Percentiles rank a stretch among this genome's conserved stretches.
Evolutionary conservation across 331 rosid genomes (phyloP).

Genomic region (Rhamnella rubrinervis): DNA sequence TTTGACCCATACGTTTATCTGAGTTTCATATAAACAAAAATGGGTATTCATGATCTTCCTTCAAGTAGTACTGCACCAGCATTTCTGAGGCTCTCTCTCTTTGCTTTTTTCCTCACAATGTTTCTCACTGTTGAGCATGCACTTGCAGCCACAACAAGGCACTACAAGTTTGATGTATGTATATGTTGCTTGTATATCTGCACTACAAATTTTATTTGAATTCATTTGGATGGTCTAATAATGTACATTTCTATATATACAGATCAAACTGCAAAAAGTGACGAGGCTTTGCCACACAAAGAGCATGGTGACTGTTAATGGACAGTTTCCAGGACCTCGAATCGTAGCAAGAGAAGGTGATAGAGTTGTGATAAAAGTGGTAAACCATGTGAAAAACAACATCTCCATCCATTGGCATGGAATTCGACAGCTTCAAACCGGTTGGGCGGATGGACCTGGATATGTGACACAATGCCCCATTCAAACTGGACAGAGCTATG

Average conservation of each 20-base stretch:
- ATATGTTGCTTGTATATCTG: not conserved
- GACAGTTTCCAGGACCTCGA: slow-evolving; percentile 1
- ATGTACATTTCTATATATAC: not conserved
- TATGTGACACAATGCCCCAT: slow-evolving; percentile 4
- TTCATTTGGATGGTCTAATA: no score
- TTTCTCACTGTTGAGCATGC: not conserved
- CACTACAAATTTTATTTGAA: not conserved
- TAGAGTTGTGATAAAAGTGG: not conserved
- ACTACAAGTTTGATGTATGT: not conserved
- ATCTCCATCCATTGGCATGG: slow-evolving; percentile 1
- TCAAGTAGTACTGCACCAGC: not conserved
- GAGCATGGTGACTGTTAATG: not conserved
- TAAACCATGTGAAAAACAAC: not conserved
- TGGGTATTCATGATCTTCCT: no score
- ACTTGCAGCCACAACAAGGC: not conserved
- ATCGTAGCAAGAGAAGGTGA: not conserved
- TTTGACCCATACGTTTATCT: no score
- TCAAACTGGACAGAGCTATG: slow-evolving; percentile 2
- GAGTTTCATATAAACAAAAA: no score
- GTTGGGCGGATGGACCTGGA: slow-evolving; percentile 5
- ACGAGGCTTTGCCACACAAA: not conserved
- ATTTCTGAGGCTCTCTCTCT: not conserved
- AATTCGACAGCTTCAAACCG: not conserved
- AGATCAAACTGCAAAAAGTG: not conserved
- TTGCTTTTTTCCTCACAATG: not conserved